Base-by-base conservation (phyloP, 140 eudicot genomes). In the Oenanthe javanica region DNA sequence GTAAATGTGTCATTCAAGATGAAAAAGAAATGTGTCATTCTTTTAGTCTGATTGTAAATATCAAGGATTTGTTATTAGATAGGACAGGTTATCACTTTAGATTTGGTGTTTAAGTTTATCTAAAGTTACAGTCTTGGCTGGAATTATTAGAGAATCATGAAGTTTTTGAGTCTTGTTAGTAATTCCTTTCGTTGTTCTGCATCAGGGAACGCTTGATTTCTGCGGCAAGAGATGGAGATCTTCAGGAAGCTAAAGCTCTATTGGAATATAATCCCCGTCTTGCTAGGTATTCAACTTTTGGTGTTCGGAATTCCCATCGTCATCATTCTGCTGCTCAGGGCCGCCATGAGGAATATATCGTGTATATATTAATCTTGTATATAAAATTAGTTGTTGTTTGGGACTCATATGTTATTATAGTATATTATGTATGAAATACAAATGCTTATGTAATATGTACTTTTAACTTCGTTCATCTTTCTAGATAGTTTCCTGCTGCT, bases 311-410 rank as follows among this genome's bases (percentile, higher is more conserved):
- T 81, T 92, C 97, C 0, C 99, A 97, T 36, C 91, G 92, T 55
- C 97, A 95, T 87, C 89, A 95, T 81, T 89, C 99, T 82, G 95
- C 99, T 52, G 96, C 97, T 83, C 97, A 92, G 79, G 99, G 99
- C 48, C 99, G 92, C 85, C 92, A 95, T 85, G 99, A 95, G 99
- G 99, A 90, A 84, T 74, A 76, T 69, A 73, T 80, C 38, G 15
- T 45, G 50, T 6, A 54, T 40, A 40, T 79, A 73, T 55, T 36
- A 31, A 2, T 0, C 77, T 79, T 79, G 59, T 36, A 63, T 18
- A 79, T 45, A 0, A 31, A 31, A 67, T 67, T 71, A 6, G 12
- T 16, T 45, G n/a, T 54, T 42, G 16, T 15, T 31, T 16, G n/a
- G 21, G 63, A 46, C 38, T 76, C 15, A 11, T 50, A 6, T 36